Evolutionary conservation across 371 early-diverging fungal species (phyloP).

Genomic region (Actinomortierella ambigua): DNA sequence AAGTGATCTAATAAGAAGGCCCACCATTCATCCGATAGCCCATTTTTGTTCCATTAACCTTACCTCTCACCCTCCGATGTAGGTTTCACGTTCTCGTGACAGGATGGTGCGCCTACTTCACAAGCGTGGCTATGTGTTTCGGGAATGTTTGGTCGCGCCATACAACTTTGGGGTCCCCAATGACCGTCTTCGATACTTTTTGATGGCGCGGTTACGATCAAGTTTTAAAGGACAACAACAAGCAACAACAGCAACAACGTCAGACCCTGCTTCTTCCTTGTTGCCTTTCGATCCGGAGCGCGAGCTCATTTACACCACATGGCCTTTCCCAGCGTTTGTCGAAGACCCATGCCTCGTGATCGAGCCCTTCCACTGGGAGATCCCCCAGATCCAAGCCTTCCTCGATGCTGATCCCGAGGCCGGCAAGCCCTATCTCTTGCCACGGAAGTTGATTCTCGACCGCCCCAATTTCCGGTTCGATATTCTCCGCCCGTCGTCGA

Average conservation of each 20-base stretch:
- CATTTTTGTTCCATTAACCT: no score
- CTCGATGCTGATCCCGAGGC: conserved; percentile 52
- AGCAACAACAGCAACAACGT: conserved; percentile 30
- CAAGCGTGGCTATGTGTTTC: conserved; percentile 64
- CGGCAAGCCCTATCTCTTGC: conserved; percentile 52
- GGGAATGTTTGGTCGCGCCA: conserved; percentile 70
- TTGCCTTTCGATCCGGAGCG: conserved; percentile 39
- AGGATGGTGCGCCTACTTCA: conserved; percentile 60
- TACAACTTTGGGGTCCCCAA: conserved; percentile 75
- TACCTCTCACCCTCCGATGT: no score
- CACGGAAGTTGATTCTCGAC: conserved; percentile 66
- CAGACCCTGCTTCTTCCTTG: background rate
- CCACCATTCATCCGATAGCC: no score
- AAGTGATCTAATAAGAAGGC: no score
- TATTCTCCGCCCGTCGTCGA: conserved; percentile 57
- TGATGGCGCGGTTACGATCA: conserved; percentile 60
- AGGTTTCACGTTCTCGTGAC: conserved; percentile 65
- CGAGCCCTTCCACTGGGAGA: conserved; percentile 24
- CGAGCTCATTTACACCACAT: conserved; percentile 49
- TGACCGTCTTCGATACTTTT: conserved; percentile 69
- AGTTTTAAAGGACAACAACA: conserved; percentile 46
- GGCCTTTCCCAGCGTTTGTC: conserved; percentile 57
- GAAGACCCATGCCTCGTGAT: conserved; percentile 9
- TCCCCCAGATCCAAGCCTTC: conserved; percentile 45
- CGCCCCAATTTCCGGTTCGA: conserved; percentile 73